Conservation (phyloP, 2,329 filamentous ascomycete genomes). For the Trichoderma aggressivum region DNA sequence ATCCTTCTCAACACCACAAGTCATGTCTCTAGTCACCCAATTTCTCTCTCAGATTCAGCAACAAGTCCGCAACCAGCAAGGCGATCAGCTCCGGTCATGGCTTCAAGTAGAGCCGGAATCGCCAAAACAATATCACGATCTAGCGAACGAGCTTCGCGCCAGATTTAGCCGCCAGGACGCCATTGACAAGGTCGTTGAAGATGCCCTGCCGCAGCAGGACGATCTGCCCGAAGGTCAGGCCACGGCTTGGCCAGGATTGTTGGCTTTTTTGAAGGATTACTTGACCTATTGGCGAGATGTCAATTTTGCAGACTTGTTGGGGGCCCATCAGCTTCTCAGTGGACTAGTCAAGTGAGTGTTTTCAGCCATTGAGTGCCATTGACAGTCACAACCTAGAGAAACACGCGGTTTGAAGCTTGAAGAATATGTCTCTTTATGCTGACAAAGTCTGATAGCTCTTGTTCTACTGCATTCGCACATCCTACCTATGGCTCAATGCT, state of each 20-base stretch:
- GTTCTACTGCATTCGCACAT: conserved; percentile 76
- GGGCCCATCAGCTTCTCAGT: conserved; percentile 71
- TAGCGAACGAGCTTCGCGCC: conserved; percentile 64
- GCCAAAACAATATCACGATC: conserved; percentile 61
- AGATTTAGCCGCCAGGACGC: conserved; percentile 49
- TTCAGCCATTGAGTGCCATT: background rate
- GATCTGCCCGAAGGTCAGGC: conserved; percentile 61
- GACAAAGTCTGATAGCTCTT: conserved; percentile 57
- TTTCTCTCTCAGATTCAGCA: conserved; percentile 64
- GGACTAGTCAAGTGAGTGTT: conserved; percentile 66
- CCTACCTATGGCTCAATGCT: conserved; percentile 76
- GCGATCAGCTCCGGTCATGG: conserved; percentile 63
- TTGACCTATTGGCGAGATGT: conserved; percentile 78
- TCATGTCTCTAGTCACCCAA: conserved; percentile 62
- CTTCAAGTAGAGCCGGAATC: conserved; percentile 72
- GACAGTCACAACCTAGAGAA: too few species aligned
- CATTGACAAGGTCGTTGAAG: conserved; percentile 62
- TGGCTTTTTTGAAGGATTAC: conserved; percentile 77
- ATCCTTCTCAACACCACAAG: background rate
- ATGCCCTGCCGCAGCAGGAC: conserved; percentile 61
- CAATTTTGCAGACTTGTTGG: conserved; percentile 69
- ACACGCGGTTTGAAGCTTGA: background rate
- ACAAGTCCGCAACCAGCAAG: conserved; percentile 59
- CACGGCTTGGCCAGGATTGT: conserved; percentile 71
- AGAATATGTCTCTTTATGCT: background rate